Evolutionary conservation across 768 basidiomycete species (phyloP).

Genomic region (Russula sp.): DNA sequence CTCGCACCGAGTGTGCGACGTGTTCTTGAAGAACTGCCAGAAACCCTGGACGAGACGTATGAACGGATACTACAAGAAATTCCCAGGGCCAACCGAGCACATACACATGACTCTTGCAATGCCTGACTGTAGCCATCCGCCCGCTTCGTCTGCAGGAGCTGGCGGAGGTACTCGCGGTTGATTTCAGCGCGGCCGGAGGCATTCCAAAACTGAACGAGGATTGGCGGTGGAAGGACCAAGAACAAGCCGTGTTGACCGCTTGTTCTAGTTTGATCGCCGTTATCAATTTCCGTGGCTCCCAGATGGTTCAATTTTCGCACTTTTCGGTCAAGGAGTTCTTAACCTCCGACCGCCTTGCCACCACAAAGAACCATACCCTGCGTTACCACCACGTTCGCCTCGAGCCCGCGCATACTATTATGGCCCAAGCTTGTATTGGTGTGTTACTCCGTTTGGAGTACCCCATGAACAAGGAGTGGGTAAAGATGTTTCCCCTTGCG

Average conservation of each 20-base stretch:
- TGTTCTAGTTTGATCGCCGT: slow-evolving; percentile 1
- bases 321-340: slow-evolving; percentile 1
- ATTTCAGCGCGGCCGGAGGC: not conserved
- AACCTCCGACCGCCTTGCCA: not conserved
- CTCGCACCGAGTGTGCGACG: not conserved
- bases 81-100: not conserved
- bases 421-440: slow-evolving; percentile 1
- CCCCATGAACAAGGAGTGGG: not conserved
- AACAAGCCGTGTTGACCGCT: slow-evolving; percentile 3
- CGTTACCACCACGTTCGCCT: not conserved
- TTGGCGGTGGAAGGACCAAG: too few species aligned
- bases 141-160: not conserved
- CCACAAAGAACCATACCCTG: not conserved
- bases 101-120: not conserved
- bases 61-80: slow-evolving; percentile 1
- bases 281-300: not conserved
- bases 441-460: slow-evolving; percentile 3
- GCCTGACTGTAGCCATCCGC: not conserved
- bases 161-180: not conserved
- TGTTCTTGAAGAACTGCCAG: not conserved
- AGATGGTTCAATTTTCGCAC: too few species aligned
- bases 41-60: not conserved
- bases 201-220: not conserved
- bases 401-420: not conserved
- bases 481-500: not conserved